Evolutionary conservation across 2,329 filamentous ascomycete genomes (phyloP), one percentile per base, ranked within the genome.

Genomic region (Zasmidium cellare): DNA sequence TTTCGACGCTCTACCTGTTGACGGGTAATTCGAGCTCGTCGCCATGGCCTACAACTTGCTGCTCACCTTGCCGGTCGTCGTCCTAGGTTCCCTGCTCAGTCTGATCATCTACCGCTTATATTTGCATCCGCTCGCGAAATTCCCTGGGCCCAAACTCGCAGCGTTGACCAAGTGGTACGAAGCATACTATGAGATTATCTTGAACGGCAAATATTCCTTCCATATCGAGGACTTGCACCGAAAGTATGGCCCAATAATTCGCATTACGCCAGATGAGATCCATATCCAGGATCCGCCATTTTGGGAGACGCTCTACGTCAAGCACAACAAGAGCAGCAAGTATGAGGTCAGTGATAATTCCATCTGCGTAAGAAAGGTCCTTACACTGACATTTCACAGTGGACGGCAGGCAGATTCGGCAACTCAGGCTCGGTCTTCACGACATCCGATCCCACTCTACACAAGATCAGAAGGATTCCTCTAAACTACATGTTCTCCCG

Each of bases 231-330:
- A 66, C 18, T 55, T 71, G 56, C 69, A 71, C 51, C 53, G 57
- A 19, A 20, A 58, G 52, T 71, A 70, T 57, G 68, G 62, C 16
- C 60, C 60, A 3, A 62, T 64, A 31, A 52, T 64, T 9, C 55
- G 62, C 14, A 76, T 78, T 56, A 76, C 72, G 2, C 77, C 76
- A 9, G 54, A 73, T 55, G 76, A 79, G 63, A 57, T 79, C 31
- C 77, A 79, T 54, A 74, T 78, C 60, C 67, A 71, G 45, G 76
- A 78, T 61, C 68, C 73, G n/a, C 63, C 56, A 9, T 59, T 57
- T 25, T 63, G 57, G 56, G 61, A 63, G 19, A 61, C 61, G 2
- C 50, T 63, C 35, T 63, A 63, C 31, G 58, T 80, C 12, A 61
- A 53, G 60, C 60, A 56, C 53, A 56, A 56, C 55, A 63, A 58